Base-by-base conservation (phyloP, 2,329 filamentous ascomycete species). In the Lecanicillium sp. region DNA sequence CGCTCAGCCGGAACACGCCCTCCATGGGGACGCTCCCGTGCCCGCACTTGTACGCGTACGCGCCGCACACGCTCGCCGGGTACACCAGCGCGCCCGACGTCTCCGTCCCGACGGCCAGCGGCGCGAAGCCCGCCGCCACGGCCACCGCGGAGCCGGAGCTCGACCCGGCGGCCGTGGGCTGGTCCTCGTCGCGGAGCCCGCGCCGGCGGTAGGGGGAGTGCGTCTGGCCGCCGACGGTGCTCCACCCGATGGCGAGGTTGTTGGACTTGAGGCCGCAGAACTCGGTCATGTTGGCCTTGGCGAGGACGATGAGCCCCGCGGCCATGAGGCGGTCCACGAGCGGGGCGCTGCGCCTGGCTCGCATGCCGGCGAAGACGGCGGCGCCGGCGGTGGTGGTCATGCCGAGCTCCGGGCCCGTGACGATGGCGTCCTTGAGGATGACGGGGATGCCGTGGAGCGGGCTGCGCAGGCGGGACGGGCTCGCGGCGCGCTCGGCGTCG, bases 221-320 rank as follows among this genome's bases (percentile, higher is more conserved):
- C 17, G 49, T 51, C 12, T 51, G 49, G 3, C 49, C 49, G 11
- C 32, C 44, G 10, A 21, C 12, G 2, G 32, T 35, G 20, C 38
- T 43, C 44, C 44, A 51, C 3, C 49, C 49, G 20, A 19, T 29
- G 12, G 9, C 21, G 17, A 29, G 24, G 10, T 2, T 41, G 17
- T 32, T 27, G 29, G 30, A 51, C 39, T 44, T 51, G n/a, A 48
- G 32, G 12, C 49, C 49, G n/a, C 49, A 51, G 14, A 51, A 40
- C 12, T 51, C 49, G 10, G 49, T 51, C 30, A 51, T 38, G 26
- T 51, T 51, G 14, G 44, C 21, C 21, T 51, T 51, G 12, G 44
- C 49, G 11, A 51, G 15, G 12, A 51, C 32, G 24, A 51, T 51
- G 23, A 42, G n/a, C 14, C 49, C 49, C 3, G 49, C 49, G 2